These are phyloP conservation scores for Nicotiana attenuata DNA, from an alignment of 257 asterid genomes.

Conservation along the genomic window DNA sequence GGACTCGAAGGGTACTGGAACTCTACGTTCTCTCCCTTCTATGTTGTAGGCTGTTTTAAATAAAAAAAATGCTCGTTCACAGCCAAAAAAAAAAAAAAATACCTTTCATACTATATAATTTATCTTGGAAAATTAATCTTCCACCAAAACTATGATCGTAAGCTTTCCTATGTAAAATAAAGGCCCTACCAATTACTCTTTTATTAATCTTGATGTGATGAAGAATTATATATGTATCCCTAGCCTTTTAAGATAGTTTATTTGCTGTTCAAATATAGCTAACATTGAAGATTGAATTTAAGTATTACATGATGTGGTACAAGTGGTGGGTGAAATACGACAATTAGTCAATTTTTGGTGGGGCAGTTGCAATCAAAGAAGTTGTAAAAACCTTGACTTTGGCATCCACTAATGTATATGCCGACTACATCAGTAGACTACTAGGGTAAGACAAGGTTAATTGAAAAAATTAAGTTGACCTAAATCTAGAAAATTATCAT, in stretches of 20 bases:
- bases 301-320: neutral
- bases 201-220: too few species aligned
- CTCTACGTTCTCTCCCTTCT: too few species aligned
- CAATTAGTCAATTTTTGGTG: slow-evolving; percentile 3
- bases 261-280: neutral
- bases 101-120: neutral
- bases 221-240: neutral
- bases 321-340: neutral
- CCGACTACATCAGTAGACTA: neutral
- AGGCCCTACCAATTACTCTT: neutral
- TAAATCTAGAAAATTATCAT: neutral
- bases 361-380: slow-evolving; percentile 1
- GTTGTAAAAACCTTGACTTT: slow-evolving; percentile 3
- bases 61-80: too few species aligned
- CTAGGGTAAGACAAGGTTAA: neutral
- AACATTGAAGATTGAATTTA: neutral
- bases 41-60: too few species aligned
- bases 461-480: neutral
- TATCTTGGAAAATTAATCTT: neutral
- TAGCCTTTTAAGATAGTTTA: neutral
- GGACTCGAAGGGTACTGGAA: too few species aligned
- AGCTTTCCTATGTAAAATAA: neutral
- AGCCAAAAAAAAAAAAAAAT: too few species aligned
- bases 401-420: neutral
- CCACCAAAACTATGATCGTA: neutral